Evolutionary conservation across 306 rosid genomes (phyloP).

Genomic region (Aeschynomene evenia): DNA sequence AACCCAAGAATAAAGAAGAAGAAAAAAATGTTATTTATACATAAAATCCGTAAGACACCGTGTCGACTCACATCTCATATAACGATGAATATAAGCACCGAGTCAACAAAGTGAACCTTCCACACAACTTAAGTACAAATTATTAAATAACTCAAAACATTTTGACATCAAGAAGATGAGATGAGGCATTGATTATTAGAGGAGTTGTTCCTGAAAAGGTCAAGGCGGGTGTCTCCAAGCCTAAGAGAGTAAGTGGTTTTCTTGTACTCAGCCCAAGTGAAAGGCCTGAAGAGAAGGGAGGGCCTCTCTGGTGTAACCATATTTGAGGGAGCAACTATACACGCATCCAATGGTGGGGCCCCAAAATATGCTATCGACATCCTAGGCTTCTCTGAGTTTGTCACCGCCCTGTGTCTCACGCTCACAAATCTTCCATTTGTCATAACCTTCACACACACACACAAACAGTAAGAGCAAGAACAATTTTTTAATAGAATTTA

Average conservation of each 20-base stretch:
- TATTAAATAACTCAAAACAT: too few species aligned
- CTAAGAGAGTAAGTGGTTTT: conserved; percentile 54
- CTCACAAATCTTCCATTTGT: conserved; percentile 81
- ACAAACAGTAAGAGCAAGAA: too few species aligned
- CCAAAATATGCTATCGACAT: conserved; percentile 70
- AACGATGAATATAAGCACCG: too few species aligned
- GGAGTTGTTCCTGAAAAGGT: conserved; percentile 56
- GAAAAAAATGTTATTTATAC: neutral
- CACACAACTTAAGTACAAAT: too few species aligned
- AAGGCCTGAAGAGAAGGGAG: conserved; percentile 45
- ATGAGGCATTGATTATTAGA: too few species aligned
- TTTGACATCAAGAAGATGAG: too few species aligned
- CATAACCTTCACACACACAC: conserved; percentile 52
- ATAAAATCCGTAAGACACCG: too few species aligned
- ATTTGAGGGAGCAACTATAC: conserved; percentile 48
- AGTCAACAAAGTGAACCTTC: too few species aligned
- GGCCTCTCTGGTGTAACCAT: conserved; percentile 49
- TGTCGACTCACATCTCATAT: too few species aligned
- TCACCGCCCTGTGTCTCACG: conserved; percentile 72
- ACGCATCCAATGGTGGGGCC: conserved; percentile 54
- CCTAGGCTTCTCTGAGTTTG: conserved; percentile 46
- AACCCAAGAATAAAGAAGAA: neutral
- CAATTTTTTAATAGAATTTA: too few species aligned
- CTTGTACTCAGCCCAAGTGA: conserved; percentile 86
- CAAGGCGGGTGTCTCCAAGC: conserved; percentile 60